Percentiles rank a stretch among this genome's conserved stretches.
Conservation (phyloP, 139 green algal species). For the Chlamydomonas urium region DNA sequence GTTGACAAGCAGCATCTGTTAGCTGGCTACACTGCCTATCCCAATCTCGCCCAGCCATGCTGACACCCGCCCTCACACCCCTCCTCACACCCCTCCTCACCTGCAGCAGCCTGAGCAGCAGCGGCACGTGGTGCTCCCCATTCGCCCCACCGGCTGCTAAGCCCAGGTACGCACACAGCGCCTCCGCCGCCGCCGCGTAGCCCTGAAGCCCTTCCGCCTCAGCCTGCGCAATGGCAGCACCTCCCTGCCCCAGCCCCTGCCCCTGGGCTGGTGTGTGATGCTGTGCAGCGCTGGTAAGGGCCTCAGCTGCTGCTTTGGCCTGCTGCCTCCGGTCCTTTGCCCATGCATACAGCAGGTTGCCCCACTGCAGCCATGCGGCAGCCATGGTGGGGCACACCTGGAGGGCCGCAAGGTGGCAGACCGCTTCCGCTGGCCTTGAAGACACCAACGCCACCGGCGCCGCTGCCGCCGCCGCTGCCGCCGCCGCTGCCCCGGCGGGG, state of each 20-base stretch:
- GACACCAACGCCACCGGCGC: neutral
- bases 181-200: constrained; percentile 22
- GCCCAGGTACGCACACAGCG: constrained; percentile 39
- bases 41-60: no score
- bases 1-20: no score
- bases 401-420: neutral
- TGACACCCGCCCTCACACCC: no score
- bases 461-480: constrained; percentile 19
- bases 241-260: no score
- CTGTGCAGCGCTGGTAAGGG: no score
- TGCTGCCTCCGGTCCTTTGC: constrained; percentile 6
- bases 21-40: no score
- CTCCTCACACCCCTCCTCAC: no score
- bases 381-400: neutral
- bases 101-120: constrained; percentile 46
- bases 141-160: constrained; percentile 5
- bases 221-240: no score
- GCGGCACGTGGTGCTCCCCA: constrained; percentile 29
- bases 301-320: neutral
- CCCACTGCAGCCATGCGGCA: constrained; percentile 22
- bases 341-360: constrained; percentile 14
- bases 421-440: neutral
- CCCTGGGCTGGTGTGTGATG: no score
- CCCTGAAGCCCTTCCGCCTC: constrained; percentile 12
- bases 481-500: no score